These are phyloP conservation scores for Salvia splendens DNA, from an alignment of 257 asterid species.

Conservation along the genomic window DNA sequence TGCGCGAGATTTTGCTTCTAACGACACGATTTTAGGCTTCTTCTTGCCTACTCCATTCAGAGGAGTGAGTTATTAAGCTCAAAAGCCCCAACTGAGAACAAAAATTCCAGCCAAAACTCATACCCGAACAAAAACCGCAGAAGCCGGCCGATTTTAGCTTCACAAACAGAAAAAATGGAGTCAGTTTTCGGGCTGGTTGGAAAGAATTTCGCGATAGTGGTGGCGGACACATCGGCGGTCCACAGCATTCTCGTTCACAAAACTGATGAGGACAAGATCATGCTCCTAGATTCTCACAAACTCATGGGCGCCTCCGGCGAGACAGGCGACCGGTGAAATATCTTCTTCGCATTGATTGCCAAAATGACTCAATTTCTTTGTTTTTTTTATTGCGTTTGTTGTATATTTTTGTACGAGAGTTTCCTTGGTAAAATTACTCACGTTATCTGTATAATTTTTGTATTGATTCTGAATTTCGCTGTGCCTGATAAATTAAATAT, in stretches of 20 bases:
- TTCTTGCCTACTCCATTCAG: too few species aligned
- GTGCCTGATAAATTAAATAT: not conserved
- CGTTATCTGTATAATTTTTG: not conserved
- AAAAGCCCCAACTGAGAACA: constrained; percentile 24
- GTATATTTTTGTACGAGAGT: not conserved
- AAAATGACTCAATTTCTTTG: not conserved
- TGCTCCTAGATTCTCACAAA: constrained; percentile 91
- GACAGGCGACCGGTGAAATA: constrained; percentile 82
- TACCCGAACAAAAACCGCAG: constrained; percentile 33
- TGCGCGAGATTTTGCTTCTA: too few species aligned
- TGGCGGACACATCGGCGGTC: constrained; percentile 92
- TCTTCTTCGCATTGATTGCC: not conserved
- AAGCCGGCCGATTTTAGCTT: constrained; percentile 4
- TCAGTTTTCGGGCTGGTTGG: constrained; percentile 91
- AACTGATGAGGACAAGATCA: constrained; percentile 90
- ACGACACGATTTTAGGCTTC: too few species aligned
- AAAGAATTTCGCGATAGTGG: constrained; percentile 83
- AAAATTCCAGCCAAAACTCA: constrained; percentile 3
- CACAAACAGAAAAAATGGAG: constrained; percentile 55
- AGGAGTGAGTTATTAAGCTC: too few species aligned
- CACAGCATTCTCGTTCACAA: constrained; percentile 96
- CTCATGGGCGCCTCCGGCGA: constrained; percentile 98
- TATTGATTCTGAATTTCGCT: not conserved
- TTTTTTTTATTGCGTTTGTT: not conserved
- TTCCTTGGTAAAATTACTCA: not conserved